Percentiles rank a stretch among this genome's conserved stretches.
Evolutionary conservation across 495 filamentous ascomycete species (phyloP).

Genomic region (Aspergillus wentii): DNA sequence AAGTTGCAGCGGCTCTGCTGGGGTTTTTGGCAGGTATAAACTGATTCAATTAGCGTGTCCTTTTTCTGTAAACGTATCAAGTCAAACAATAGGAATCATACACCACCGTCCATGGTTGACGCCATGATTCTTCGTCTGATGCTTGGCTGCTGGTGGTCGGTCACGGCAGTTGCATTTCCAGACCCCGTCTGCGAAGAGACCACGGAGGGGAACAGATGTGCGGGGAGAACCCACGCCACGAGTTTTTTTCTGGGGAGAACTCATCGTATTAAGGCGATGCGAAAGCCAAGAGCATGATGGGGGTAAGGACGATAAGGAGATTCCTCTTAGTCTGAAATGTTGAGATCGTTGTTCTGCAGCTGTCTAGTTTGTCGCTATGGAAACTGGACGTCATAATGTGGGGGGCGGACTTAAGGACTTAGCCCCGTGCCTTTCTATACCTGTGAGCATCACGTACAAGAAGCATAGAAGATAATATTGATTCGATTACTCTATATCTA

Average conservation of each 20-base stretch:
- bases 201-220: constrained; percentile 38
- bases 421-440: too few relatives aligned
- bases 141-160: constrained; percentile 53
- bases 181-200: constrained; percentile 49
- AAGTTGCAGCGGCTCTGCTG: constrained; percentile 55
- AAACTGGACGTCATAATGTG: not conserved
- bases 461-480: too few relatives aligned
- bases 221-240: constrained; percentile 16
- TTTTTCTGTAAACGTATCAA: constrained; percentile 1
- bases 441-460: too few relatives aligned
- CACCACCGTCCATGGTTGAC: constrained; percentile 60
- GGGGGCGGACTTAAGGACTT: too few relatives aligned
- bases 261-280: constrained; percentile 6
- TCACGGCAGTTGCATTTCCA: constrained; percentile 67
- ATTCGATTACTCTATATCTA: too few relatives aligned
- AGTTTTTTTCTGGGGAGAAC: constrained; percentile 18
- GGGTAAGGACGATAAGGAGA: too few relatives aligned
- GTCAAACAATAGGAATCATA: constrained; percentile 12
- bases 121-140: constrained; percentile 62
- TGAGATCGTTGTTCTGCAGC: too few relatives aligned
- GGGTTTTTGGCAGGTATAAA: constrained; percentile 61
- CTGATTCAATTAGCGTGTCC: constrained; percentile 15
- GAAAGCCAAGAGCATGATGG: not conserved
- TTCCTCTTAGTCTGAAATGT: too few relatives aligned
- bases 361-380: constrained; percentile 10